Conservation (phyloP, 768 basidiomycete genomes). For the Lactarius quietus region DNA sequence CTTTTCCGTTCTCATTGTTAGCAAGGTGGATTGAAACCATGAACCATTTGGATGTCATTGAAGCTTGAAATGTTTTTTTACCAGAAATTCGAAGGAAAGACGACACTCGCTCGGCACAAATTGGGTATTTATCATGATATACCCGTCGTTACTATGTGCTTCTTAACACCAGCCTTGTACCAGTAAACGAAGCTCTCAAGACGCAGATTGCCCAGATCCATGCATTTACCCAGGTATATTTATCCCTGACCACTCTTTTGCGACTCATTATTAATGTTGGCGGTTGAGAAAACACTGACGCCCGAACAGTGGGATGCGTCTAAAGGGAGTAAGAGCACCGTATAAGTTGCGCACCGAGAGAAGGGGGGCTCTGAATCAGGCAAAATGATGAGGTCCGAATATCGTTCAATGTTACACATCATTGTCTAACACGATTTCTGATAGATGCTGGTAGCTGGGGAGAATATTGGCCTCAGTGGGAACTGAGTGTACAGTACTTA, state of each 20-base stretch:
- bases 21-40: constrained; percentile 46
- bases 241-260: background rate
- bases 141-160: background rate
- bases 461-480: background rate
- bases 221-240: constrained; percentile 78
- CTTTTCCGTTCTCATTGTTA: constrained; percentile 72
- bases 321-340: constrained; percentile 31
- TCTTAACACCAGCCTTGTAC: background rate
- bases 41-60: background rate
- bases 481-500: background rate
- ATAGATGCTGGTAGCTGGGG: background rate
- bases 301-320: constrained; percentile 60
- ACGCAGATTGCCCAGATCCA: constrained; percentile 75
- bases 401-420: background rate
- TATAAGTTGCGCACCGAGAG: background rate
- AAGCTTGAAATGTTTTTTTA: background rate
- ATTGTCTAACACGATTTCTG: background rate
- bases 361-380: background rate
- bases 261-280: background rate
- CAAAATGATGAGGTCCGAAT: background rate
- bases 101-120: constrained; percentile 72
- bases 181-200: constrained; percentile 78
- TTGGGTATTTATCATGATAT: constrained; percentile 49
- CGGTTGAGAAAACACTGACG: constrained; percentile 64
- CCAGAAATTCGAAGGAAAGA: constrained; percentile 75